Conservation (phyloP, 2,329 filamentous ascomycete species). For the Ciborinia camelliae region DNA sequence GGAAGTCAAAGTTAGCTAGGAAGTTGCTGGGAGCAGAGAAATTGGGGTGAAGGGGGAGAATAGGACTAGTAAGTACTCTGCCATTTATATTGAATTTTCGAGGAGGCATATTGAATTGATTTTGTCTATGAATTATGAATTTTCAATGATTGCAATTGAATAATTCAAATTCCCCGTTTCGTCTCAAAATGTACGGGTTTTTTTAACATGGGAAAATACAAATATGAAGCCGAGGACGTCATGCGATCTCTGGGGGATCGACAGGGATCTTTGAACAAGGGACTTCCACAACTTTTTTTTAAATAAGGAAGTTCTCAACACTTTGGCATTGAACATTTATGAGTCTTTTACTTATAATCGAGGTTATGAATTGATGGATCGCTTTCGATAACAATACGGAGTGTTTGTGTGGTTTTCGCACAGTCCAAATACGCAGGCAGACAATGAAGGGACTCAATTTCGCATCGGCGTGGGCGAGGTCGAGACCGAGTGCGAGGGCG, state of each 20-base stretch:
- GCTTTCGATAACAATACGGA: background rate
- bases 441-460: constrained; percentile 34
- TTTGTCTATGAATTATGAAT: background rate
- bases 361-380: constrained; percentile 6
- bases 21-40: background rate
- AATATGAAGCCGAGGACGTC: constrained; percentile 17
- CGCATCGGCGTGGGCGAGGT: constrained; percentile 21
- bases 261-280: constrained; percentile 18
- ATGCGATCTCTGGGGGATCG: constrained; percentile 18
- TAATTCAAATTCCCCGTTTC: background rate
- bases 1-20: background rate
- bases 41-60: background rate
- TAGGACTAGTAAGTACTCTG: constrained; percentile 21
- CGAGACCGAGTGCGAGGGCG: constrained; percentile 2
- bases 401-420: constrained; percentile 2
- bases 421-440: background rate
- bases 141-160: background rate
- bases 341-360: background rate
- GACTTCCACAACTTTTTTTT: constrained; percentile 12
- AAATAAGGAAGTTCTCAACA: constrained; percentile 9
- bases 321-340: constrained; percentile 20
- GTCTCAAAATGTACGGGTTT: constrained; percentile 5
- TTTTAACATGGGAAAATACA: constrained; percentile 15
- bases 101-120: constrained; percentile 21
- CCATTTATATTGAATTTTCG: constrained; percentile 35